Evolutionary conservation across 345 rosid genomes (phyloP), one percentile per base, ranked within the genome.

Genomic region (Eucalyptus polyanthemos): DNA sequence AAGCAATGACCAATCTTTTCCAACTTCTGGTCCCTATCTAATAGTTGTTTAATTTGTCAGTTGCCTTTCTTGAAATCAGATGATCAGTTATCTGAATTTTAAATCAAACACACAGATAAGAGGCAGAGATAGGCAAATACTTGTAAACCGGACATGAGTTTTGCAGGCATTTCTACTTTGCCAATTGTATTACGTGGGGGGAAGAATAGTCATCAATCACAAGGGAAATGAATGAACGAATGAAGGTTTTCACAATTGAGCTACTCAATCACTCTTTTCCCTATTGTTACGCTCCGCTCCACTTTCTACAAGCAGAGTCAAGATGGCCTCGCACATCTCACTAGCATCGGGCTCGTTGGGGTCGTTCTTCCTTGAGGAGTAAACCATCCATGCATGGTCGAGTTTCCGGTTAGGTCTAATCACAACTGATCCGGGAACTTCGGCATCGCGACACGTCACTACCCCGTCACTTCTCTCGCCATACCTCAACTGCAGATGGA

Each of bases 361-460:
- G 88, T 95, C 89, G 89, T 86, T 94, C 72, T 90, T 92, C 56
- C 65, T 7, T 3, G 96, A 93, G 50, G 95, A 91, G 90, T 94
- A 95, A 81, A 96, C 98, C 97, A 96, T 94, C 96, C 94, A 94
- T 12, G 92, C 93, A 88, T 95, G 98, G 87, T 95, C 95, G 11
- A 95, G 95, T 91, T 95, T 96, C 89, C 44, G 88, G 80, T 93
- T 89, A 11, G 95, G 93, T 88, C 93, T 93, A 45, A 96, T 94
- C 8, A 94, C 93, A 4, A 94, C 93, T 1, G 98, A 96, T 49
- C 96, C 96, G 0, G 98, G 97, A 90, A 95, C 96, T 90, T 94
- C 95, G 19, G 95, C 96, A 34, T 96, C 97, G 6, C 96, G 90
- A 87, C 96, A 92, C 3, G 96, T 93, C 51, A 96, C 97, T 37